Percentiles rank a stretch among this genome's conserved stretches.
These are phyloP conservation scores for Helianthus tuberosus DNA, from an alignment of 129 eudicot species.

Conservation along the genomic window DNA sequence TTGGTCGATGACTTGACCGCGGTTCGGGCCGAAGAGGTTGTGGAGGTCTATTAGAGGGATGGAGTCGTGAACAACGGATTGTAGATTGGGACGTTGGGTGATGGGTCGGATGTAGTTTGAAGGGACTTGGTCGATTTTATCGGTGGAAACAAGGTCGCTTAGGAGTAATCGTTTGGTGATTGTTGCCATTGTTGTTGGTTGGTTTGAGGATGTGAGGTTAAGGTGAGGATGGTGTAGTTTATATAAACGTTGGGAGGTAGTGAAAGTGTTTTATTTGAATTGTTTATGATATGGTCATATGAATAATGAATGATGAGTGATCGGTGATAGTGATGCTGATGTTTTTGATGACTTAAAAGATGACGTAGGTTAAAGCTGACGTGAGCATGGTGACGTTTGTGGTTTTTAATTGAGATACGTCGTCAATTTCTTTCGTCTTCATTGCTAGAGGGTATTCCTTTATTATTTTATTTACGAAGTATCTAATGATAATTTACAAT, in stretches of 20 bases:
- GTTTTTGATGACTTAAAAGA: background rate
- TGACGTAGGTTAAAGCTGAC: background rate
- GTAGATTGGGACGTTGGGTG: conserved; percentile 52
- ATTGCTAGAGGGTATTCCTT: too few species aligned
- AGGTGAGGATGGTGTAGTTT: background rate
- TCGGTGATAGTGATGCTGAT: background rate
- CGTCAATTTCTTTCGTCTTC: background rate
- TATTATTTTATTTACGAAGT: too few species aligned
- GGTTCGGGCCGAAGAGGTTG: conserved; percentile 26
- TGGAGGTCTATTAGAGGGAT: conserved; percentile 39
- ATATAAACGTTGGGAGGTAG: background rate
- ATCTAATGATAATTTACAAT: too few species aligned
- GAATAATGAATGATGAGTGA: background rate
- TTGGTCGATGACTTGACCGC: conserved; percentile 26
- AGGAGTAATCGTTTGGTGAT: conserved; percentile 24
- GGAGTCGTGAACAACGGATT: conserved; percentile 17
- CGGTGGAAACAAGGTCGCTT: conserved; percentile 25
- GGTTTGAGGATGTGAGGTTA: background rate
- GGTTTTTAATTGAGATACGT: background rate
- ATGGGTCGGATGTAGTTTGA: conserved; percentile 43
- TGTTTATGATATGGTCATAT: background rate
- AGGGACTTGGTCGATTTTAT: conserved; percentile 32
- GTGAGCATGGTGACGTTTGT: background rate
- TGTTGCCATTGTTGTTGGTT: background rate
- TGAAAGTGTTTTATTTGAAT: too few species aligned